Evolutionary conservation across 2,329 filamentous ascomycete species (phyloP).

Genomic region (Monascus ruber): DNA sequence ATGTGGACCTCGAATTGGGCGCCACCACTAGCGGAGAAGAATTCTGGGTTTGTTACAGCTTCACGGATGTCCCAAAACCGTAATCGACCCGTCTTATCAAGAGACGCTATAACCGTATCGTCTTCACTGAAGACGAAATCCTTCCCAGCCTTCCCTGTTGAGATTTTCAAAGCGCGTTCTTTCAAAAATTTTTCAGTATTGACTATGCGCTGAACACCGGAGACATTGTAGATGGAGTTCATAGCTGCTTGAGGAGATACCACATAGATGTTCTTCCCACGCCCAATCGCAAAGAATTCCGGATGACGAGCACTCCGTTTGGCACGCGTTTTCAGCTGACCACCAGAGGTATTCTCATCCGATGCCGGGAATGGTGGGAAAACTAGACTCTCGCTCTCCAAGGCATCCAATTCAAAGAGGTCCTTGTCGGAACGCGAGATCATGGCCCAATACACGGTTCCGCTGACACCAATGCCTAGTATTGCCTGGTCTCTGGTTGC

Average conservation of each 20-base stretch:
- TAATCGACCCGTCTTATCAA: conserved; percentile 92
- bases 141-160: conserved; percentile 94
- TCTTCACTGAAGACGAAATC: conserved; percentile 98
- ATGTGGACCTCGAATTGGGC: conserved; percentile 65
- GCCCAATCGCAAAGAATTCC: conserved; percentile 88
- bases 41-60: conserved; percentile 45
- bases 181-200: conserved; percentile 80
- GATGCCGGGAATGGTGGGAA: conserved; percentile 76
- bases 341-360: conserved; percentile 83
- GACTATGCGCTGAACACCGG: conserved; percentile 48
- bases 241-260: conserved; percentile 53
- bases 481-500: conserved; percentile 62
- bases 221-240: conserved; percentile 37
- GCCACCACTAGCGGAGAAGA: conserved; percentile 28
- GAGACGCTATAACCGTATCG: conserved; percentile 82
- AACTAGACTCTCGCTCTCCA: conserved; percentile 77
- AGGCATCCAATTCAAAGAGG: conserved; percentile 62
- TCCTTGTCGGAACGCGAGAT: conserved; percentile 68
- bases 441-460: conserved; percentile 90
- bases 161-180: conserved; percentile 83
- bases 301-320: conserved; percentile 80
- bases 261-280: conserved; percentile 91
- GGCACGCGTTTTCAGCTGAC: conserved; percentile 88
- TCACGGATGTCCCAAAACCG: conserved; percentile 97
- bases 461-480: conserved; percentile 85